These are phyloP conservation scores for Hortiboletus rubellus DNA, from an alignment of 1,284 basidiomycete species.

Conservation along the genomic window DNA sequence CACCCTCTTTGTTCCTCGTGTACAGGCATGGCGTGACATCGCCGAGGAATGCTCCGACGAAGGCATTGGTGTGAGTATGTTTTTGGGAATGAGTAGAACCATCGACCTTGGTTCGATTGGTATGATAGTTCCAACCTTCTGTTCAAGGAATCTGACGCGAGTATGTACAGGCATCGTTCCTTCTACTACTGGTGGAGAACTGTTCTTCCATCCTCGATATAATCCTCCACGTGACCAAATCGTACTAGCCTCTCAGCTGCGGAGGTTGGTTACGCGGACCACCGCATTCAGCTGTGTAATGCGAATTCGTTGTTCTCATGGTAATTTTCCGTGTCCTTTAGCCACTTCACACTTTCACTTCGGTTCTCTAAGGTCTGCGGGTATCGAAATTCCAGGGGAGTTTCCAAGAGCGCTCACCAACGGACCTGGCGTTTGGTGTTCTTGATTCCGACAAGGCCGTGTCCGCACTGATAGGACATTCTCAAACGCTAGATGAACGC, in stretches of 20 bases:
- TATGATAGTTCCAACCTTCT: constrained; percentile 26
- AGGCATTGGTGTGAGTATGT: constrained; percentile 90
- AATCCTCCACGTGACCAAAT: constrained; percentile 68
- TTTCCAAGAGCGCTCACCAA: constrained; percentile 74
- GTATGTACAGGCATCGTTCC: constrained; percentile 57
- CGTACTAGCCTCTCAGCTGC: constrained; percentile 73
- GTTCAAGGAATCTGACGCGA: constrained; percentile 18
- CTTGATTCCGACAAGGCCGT: constrained; percentile 85
- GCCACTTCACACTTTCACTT: constrained; percentile 7
- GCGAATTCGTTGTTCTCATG: constrained; percentile 84
- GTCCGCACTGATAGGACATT: constrained; percentile 63
- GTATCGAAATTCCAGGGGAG: constrained; percentile 77
- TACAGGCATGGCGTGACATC: constrained; percentile 76
- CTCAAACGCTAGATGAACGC: constrained; percentile 72
- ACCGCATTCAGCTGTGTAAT: constrained; percentile 84
- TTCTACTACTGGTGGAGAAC: constrained; percentile 86
- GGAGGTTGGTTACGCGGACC: constrained; percentile 68
- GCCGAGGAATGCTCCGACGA: constrained; percentile 88
- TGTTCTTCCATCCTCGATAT: constrained; percentile 93
- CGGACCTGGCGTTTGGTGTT: constrained; percentile 80
- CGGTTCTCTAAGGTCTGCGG: constrained; percentile 58
- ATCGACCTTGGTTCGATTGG: constrained; percentile 91
- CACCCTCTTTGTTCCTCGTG: constrained; percentile 74
- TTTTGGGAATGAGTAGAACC: constrained; percentile 81
- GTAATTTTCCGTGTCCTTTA: constrained; percentile 42